Evolutionary conservation across 345 rosid species (phyloP).

Genomic region (Rhodamnia argentea): DNA sequence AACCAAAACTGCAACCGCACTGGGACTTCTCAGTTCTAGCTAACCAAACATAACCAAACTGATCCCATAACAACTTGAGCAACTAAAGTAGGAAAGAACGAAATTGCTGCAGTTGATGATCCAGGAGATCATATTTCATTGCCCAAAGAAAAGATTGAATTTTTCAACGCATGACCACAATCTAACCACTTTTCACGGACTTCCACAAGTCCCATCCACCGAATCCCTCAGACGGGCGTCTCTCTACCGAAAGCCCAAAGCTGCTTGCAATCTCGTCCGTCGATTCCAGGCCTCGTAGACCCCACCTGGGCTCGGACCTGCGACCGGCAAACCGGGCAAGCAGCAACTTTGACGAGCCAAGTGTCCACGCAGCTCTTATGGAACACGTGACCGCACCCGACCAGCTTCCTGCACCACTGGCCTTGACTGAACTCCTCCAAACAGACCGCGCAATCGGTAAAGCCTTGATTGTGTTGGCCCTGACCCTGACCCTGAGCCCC

Average conservation of each 20-base stretch:
- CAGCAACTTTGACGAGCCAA: conserved; percentile 62
- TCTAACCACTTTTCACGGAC: background rate
- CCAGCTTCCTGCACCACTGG: conserved; percentile 73
- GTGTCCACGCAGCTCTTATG: conserved; percentile 72
- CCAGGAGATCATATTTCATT: background rate
- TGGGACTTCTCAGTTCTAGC: background rate
- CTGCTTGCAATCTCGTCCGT: background rate
- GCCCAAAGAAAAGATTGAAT: background rate
- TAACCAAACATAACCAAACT: background rate
- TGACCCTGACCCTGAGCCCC: conserved; percentile 5
- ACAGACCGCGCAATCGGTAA: conserved; percentile 56
- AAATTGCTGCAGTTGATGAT: background rate
- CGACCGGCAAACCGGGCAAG: conserved; percentile 71
- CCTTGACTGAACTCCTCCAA: conserved; percentile 62
- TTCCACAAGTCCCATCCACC: background rate
- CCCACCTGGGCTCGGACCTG: conserved; percentile 17
- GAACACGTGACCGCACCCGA: conserved; percentile 69
- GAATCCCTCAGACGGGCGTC: background rate
- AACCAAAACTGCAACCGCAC: background rate
- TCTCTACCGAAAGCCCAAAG: background rate
- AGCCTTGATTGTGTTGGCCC: background rate
- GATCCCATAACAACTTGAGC: background rate
- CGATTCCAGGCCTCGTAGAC: background rate
- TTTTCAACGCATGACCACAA: background rate
- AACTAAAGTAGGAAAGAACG: background rate